Base-by-base conservation (phyloP, 306 rosid species). In the Dicorynia guianensis region DNA sequence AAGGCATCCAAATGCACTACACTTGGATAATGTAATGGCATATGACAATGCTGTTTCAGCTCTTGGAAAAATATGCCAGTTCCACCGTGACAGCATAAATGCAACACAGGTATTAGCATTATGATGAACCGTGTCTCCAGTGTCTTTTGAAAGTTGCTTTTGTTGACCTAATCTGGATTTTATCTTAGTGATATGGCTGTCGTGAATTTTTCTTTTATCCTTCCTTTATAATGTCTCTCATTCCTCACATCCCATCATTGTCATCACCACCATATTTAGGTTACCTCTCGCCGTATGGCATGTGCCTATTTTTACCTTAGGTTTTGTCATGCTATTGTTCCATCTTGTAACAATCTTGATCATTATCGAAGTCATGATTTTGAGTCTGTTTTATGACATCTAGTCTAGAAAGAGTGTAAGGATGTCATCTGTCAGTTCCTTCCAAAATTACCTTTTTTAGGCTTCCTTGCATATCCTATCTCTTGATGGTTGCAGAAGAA, bases 21-120 rank as follows among this genome's bases (percentile, higher is more conserved):
- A 88, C 50, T 53, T 85, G 3, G 98, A 90, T 71, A 96, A 93
- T 67, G 67, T 96, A 48, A 96, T 96, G 98, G 97, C 99, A 44
- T 89, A 93, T 71, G 99, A 93, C 83, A 93, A 96, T 85, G 98
- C 98, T 47, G 98, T 96, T 77, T 96, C 99, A 48, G 94, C 99
- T 61, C 78, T 96, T 58, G 99, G 99, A 43, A 96, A 96, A 84
- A 88, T 96, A 68, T 91, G 98, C 48, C 89, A 89, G 76, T 96
- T 87, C 58, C 98, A 96, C 44, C 98, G 97, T 71, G 98, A 89
- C 71, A 81, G 90, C 79, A 88, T 96, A 82, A 96, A 93, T 88
- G 88, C 97, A 47, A 63, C 91, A 39, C 98, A 96, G 99, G 98
- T 96, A 85, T 12, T 59, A 13, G 13, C 63, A 77, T 42, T 73